Percentiles rank a stretch among this genome's conserved stretches.
These are phyloP conservation scores for Solanum chacoense DNA, from an alignment of 305 asterid genomes.

Conservation along the genomic window DNA sequence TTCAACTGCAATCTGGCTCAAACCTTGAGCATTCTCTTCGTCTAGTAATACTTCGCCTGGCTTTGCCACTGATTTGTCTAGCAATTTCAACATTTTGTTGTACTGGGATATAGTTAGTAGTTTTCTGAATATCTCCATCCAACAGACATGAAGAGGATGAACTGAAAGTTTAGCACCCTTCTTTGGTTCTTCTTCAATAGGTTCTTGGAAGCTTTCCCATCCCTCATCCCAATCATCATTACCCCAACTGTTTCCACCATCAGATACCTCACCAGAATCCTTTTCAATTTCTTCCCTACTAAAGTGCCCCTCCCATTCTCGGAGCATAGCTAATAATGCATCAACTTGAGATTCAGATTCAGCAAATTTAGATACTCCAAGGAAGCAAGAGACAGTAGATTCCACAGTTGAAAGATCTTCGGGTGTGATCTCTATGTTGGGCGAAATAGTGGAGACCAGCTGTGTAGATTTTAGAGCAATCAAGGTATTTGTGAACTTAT, in stretches of 20 bases:
- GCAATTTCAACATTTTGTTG: slow-evolving; percentile 36
- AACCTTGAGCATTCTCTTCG: slow-evolving; percentile 39
- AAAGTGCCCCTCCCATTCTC: slow-evolving; percentile 86
- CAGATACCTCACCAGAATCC: slow-evolving; percentile 36
- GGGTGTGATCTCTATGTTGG: slow-evolving; percentile 48
- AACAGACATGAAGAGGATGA: slow-evolving; percentile 80
- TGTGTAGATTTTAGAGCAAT: slow-evolving; percentile 89
- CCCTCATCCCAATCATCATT: slow-evolving; percentile 98
- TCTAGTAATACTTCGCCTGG: slow-evolving; percentile 34
- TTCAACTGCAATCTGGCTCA: slow-evolving; percentile 34
- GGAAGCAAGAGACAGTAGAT: slow-evolving; percentile 76
- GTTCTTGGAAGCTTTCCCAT: slow-evolving; percentile 92
- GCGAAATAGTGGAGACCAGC: slow-evolving; percentile 57
- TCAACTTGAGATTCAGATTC: slow-evolving; percentile 36
- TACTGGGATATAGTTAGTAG: slow-evolving; percentile 31
- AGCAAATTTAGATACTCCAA: slow-evolving; percentile 45
- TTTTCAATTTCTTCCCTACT: slow-evolving; percentile 15
- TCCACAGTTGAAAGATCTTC: slow-evolving; percentile 59
- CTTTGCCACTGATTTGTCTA: slow-evolving; percentile 38
- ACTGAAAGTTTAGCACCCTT: slow-evolving; percentile 17
- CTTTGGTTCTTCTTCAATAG: slow-evolving; percentile 38
- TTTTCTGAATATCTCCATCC: slow-evolving; percentile 51
- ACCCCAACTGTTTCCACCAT: slow-evolving; percentile 42
- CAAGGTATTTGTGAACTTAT: slow-evolving; percentile 50
- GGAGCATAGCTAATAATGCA: slow-evolving; percentile 49